These are phyloP conservation scores for Collybia nuda DNA, from an alignment of 768 basidiomycete genomes.

Conservation along the genomic window DNA sequence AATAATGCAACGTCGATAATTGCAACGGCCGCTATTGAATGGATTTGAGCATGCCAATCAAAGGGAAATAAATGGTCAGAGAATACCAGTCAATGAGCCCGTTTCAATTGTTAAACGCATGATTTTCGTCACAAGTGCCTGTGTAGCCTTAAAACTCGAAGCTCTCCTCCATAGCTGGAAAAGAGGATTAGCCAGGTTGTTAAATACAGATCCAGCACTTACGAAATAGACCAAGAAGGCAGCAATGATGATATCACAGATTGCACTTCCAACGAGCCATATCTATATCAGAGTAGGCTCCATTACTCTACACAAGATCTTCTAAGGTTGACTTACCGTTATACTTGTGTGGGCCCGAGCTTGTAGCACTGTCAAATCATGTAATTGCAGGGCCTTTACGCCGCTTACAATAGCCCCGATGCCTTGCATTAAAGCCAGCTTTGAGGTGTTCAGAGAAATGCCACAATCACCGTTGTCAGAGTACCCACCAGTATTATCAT, in stretches of 20 bases:
- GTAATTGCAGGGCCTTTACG: neutral
- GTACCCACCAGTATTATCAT: too few relatives aligned
- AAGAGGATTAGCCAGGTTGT: too few relatives aligned
- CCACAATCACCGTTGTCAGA: too few relatives aligned
- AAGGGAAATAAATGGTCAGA: neutral
- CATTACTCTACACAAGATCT: too few relatives aligned
- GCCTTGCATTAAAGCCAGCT: neutral
- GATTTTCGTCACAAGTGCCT: slow-evolving; percentile 9
- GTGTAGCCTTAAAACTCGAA: slow-evolving; percentile 10
- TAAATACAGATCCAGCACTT: too few relatives aligned
- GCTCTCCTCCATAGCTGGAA: slow-evolving; percentile 5
- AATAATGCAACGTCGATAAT: slow-evolving; percentile 12
- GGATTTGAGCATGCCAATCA: too few relatives aligned
- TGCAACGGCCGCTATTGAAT: slow-evolving; percentile 10
- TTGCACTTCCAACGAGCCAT: neutral
- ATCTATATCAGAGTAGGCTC: neutral
- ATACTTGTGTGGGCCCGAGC: too few relatives aligned
- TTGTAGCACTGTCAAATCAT: too few relatives aligned
- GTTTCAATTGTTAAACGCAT: slow-evolving; percentile 16
- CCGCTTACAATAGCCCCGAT: neutral
- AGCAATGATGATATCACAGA: neutral
- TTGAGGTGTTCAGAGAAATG: too few relatives aligned
- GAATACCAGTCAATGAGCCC: slow-evolving; percentile 14
- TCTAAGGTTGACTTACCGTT: too few relatives aligned
- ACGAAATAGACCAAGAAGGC: neutral